Evolutionary conservation across 768 basidiomycete genomes (phyloP).

Genomic region (Leccinum subgranulosum): DNA sequence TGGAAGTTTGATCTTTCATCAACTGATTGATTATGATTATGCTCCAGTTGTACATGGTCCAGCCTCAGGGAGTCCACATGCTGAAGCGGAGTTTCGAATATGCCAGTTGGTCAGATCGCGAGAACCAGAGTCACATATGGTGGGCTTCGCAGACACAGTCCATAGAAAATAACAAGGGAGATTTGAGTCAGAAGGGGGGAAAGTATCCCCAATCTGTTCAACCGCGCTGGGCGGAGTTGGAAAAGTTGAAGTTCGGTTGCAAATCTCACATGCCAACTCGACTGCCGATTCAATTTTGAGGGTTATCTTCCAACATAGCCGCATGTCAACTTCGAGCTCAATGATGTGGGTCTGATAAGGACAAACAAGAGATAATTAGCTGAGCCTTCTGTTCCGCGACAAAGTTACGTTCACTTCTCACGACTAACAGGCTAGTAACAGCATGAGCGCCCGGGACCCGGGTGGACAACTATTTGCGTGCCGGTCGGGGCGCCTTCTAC

Average conservation of each 20-base stretch:
- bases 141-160: too few relatives aligned
- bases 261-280: not conserved
- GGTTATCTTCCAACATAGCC: not conserved
- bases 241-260: not conserved
- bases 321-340: not conserved
- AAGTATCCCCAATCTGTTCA: too few relatives aligned
- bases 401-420: not conserved
- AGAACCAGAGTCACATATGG: not conserved
- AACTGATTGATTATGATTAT: not conserved
- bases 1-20: not conserved
- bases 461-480: not conserved
- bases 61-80: not conserved
- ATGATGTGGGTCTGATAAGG: not conserved
- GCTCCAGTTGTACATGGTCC: too few relatives aligned
- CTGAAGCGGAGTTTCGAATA: not conserved
- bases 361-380: not conserved
- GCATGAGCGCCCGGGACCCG: not conserved
- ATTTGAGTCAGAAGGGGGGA: too few relatives aligned
- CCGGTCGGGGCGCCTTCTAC: not conserved
- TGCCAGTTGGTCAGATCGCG: not conserved
- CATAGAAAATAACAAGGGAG: too few relatives aligned
- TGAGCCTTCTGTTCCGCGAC: not conserved
- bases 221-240: not conserved
- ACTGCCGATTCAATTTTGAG: not conserved
- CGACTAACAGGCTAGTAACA: too few relatives aligned